Evolutionary conservation across 306 rosid species (phyloP), one percentile per base, ranked within the genome.

Genomic region (Canavalia gladiata): DNA sequence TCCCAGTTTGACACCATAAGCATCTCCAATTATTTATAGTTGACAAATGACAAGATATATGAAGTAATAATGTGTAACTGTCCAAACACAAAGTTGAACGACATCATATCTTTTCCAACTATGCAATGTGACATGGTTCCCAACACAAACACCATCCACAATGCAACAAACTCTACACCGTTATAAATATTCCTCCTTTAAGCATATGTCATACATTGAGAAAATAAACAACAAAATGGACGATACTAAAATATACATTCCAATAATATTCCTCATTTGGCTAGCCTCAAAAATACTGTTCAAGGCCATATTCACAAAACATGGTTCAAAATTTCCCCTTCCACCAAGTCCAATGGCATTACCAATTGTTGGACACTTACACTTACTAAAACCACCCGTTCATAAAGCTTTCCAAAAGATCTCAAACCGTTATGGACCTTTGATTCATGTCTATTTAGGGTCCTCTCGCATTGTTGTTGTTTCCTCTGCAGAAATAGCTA

Each of bases 401-500:
- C 91, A 91, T 69, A 87, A 25, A 72, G 65, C 87, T 7, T 31
- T 81, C 30, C 84, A 82, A 4, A 82, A 65, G 12, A 84, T 92
- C 68, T 86, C 92, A 12, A 71, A 64, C 56, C 88, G 70, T 9
- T 84, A 91, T 35, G 97, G 95, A 50, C 88, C 95, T 30, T 54
- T 89, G 30, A 45, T 91, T 5, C 86, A 84, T 56, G 60, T 90
- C 55, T 81, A 72, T 45, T 79, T 92, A 4, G 97, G 97, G 12
- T 85, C 89, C 60, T 47, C 47, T 10, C 83, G 75, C 1, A 66
- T 77, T 13, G 67, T 87, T 3, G 75, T 90, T 39, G 92, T 87
- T 71, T 87, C 89, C 57, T 90, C 94, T 0, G 69, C 94, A 0
- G 83, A 88, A 78, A 79, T 87, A 13, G 97, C 94, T 4, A 75